Percentiles rank a stretch among this genome's conserved stretches.
These are phyloP conservation scores for Emericellopsis terricola DNA, from an alignment of 495 filamentous ascomycete species.

Conservation along the genomic window DNA sequence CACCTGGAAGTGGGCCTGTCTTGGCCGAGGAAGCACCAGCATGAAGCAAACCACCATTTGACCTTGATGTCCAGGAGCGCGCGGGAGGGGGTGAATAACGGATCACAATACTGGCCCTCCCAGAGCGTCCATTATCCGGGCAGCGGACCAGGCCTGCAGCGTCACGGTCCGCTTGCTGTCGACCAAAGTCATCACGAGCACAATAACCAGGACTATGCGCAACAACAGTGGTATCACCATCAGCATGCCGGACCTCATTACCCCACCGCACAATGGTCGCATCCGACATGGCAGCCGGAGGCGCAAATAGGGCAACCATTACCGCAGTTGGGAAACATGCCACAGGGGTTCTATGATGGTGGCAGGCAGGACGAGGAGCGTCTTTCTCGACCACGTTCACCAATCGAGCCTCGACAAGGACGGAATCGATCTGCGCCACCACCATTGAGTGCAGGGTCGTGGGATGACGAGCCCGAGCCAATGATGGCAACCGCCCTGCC, in stretches of 20 bases:
- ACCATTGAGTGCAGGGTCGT: constrained; percentile 21
- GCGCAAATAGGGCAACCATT: neutral
- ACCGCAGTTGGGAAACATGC: neutral
- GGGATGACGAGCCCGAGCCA: constrained; percentile 15
- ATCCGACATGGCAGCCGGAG: neutral
- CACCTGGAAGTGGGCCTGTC: constrained; percentile 27
- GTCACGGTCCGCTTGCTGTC: no score
- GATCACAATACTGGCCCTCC: constrained; percentile 23
- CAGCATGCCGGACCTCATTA: neutral
- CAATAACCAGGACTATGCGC: constrained; percentile 13
- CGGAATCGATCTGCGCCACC: constrained; percentile 26
- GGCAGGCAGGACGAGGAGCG: neutral
- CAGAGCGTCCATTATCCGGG: constrained; percentile 23
- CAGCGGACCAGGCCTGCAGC: no score
- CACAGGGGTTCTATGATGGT: no score
- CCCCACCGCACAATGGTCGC: neutral
- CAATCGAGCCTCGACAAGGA: constrained; percentile 11
- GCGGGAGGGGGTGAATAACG: constrained; percentile 18
- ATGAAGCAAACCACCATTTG: constrained; percentile 19
- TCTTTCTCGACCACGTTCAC: neutral
- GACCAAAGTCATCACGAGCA: no score
- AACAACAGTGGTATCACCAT: constrained; percentile 7
- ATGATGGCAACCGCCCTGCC: neutral
- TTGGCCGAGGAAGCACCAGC: constrained; percentile 16
- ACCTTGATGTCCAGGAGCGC: constrained; percentile 23